Conservation (phyloP, 2,329 filamentous ascomycete genomes). For the Fusarium neocosmosporiellum region DNA sequence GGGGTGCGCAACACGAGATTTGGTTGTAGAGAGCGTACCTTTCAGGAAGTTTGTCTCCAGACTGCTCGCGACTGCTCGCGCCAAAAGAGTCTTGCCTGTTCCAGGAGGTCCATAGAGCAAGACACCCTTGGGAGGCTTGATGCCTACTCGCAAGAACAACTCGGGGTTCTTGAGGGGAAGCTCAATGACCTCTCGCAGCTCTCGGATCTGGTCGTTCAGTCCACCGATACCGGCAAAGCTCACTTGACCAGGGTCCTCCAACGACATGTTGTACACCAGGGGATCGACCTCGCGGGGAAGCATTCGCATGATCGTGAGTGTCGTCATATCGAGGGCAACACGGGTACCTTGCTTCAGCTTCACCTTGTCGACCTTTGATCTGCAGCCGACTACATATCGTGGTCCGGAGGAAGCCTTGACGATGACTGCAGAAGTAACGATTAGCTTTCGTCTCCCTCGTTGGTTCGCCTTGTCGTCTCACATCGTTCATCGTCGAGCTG, state of each 20-base stretch:
- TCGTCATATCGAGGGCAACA: conserved; percentile 98
- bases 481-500: conserved; percentile 99
- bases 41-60: conserved; percentile 99
- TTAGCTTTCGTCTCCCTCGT: conserved; percentile 34
- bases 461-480: conserved; percentile 58
- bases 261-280: conserved; percentile 99
- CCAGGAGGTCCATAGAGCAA: conserved; percentile 95
- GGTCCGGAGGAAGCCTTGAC: conserved; percentile 98
- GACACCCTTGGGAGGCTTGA: conserved; percentile 98
- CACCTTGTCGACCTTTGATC: conserved; percentile 96
- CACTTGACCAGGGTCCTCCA: conserved; percentile 97
- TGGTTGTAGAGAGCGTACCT: conserved; percentile 63
- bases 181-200: conserved; percentile 97
- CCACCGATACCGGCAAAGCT: conserved; percentile 98
- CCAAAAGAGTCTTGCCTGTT: conserved; percentile 95
- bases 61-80: conserved; percentile 94
- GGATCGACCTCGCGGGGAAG: conserved; percentile 97
- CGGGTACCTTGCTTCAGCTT: conserved; percentile 99
- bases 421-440: conserved; percentile 73
- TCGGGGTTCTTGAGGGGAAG: conserved; percentile 98
- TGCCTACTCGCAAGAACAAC: conserved; percentile 94
- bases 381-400: conserved; percentile 97
- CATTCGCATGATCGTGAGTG: conserved; percentile 99
- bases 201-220: conserved; percentile 97
- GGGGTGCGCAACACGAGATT: neutral